Base-by-base conservation (phyloP, 345 rosid genomes). In the Hibiscus trionum region DNA sequence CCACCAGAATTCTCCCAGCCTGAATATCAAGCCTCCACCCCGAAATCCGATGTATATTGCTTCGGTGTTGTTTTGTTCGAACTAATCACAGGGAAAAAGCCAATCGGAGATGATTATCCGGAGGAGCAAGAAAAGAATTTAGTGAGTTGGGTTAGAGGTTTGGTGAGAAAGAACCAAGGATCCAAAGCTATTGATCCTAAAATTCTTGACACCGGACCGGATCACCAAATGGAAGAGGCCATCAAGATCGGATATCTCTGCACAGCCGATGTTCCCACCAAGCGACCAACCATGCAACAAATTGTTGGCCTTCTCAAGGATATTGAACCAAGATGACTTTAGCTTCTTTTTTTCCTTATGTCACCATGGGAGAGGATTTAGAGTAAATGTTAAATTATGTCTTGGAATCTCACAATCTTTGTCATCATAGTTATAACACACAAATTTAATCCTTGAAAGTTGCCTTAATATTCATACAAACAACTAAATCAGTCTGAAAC, bases 301-400 rank as follows among this genome's bases (percentile, higher is more conserved):
- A 86, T 94, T 59, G 98, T 94, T 56, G 97, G 98, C 69, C 95
- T 94, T 74, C 96, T 94, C 73, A 94, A 94, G 81, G 98, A 94
- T 47, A 87, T 91, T 15, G 93, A 94, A 80, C 90, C 95, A 2
- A 74, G 78, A 46, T 46, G 70, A 37, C 75, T 72, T 3, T 7
- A 8, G 4, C 62, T 21, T 42, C 56, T 50, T 10, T 39, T 58
- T 71, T 70, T 71, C 65, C 73, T 56, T 76, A 75, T 66, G 75
- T 31, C 39, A 17, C 79, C 61, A n/a, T 33, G 68, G 73, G 16
- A 70, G 35, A 77, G 44, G 75, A 61, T 85, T 84, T 85, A 79
- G 75, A 72, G 84, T 57, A 58, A 68, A 39, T 37, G 60, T 60
- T 75, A 59, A 59, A 59, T 59, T 26, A 29, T 58, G 56, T 79